A percentile compares a stretch with the other conserved stretches of the same genome.
Evolutionary conservation across 1,284 basidiomycete genomes (phyloP).

Genomic region (Ceratobasidium theobromae): DNA sequence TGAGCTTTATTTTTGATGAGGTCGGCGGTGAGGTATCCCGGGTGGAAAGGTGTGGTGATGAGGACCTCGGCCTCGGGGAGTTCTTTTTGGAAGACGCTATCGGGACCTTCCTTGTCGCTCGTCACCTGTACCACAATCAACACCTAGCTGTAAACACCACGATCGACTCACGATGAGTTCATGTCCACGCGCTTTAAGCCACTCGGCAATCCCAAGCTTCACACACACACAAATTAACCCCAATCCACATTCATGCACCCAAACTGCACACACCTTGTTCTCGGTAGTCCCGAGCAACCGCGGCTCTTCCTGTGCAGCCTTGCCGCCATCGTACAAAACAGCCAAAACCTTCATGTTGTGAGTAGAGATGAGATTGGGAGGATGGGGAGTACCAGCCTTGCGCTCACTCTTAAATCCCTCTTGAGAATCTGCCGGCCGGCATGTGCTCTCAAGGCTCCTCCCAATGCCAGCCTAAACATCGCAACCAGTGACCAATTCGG

Average conservation of each 20-base stretch:
- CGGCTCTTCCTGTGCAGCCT: constrained; percentile 76
- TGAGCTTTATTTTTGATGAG: constrained; percentile 58
- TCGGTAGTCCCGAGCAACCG: constrained; percentile 88
- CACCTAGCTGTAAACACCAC: not conserved
- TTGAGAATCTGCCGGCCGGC: not conserved
- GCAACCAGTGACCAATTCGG: not conserved
- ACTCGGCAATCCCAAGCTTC: constrained; percentile 71
- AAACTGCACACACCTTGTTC: constrained; percentile 64
- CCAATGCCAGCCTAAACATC: constrained; percentile 7
- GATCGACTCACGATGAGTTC: constrained; percentile 58
- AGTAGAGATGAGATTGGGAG: not conserved
- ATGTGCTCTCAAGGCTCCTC: not conserved
- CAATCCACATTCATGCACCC: not conserved
- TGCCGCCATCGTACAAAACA: constrained; percentile 74
- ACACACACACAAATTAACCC: not conserved
- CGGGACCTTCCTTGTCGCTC: constrained; percentile 83
- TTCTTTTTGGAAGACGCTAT: constrained; percentile 86
- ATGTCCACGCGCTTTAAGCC: constrained; percentile 75
- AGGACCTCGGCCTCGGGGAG: constrained; percentile 79
- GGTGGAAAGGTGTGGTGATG: constrained; percentile 93
- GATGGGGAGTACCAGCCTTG: not conserved
- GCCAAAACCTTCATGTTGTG: constrained; percentile 63
- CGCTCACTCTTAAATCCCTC: constrained; percentile 31
- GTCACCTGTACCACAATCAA: constrained; percentile 56
- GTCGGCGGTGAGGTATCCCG: constrained; percentile 61